Percentiles rank a stretch among this genome's conserved stretches.
These are phyloP conservation scores for Phytophthora syringae DNA, from an alignment of 352 stramenopile genomes.

Conservation along the genomic window DNA sequence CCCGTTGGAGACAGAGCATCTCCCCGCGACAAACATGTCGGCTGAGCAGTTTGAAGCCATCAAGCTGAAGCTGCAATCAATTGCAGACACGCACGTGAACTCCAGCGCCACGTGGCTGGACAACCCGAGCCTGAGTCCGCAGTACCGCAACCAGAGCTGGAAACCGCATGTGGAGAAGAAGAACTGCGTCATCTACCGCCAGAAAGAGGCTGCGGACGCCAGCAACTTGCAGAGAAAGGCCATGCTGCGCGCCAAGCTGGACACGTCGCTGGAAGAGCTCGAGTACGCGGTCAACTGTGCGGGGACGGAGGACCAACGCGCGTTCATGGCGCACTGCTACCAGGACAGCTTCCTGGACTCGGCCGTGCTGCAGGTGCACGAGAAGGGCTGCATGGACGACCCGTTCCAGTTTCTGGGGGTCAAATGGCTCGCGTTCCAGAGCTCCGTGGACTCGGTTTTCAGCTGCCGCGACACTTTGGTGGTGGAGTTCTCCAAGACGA, in stretches of 20 bases:
- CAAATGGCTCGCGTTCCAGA: conserved; percentile 81
- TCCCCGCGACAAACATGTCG: conserved; percentile 50
- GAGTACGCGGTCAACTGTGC: conserved; percentile 68
- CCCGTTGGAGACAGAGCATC: conserved; percentile 64
- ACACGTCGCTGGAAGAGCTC: conserved; percentile 75
- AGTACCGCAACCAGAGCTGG: conserved; percentile 67
- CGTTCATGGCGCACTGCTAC: conserved; percentile 68
- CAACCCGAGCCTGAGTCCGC: conserved; percentile 64
- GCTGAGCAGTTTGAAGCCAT: conserved; percentile 37
- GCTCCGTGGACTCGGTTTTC: conserved; percentile 72
- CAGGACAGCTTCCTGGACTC: conserved; percentile 78
- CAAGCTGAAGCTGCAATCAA: conserved; percentile 35
- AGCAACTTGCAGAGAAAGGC: conserved; percentile 51
- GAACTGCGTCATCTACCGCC: conserved; percentile 74
- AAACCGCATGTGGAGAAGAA: conserved; percentile 77
- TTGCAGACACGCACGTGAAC: conserved; percentile 54
- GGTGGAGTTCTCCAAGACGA: conserved; percentile 67
- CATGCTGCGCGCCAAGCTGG: conserved; percentile 68
- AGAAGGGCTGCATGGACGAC: conserved; percentile 50
- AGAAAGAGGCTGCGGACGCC: conserved; percentile 52
- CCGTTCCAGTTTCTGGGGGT: conserved; percentile 76
- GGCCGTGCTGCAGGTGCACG: conserved; percentile 71
- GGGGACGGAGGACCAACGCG: conserved; percentile 68
- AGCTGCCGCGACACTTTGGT: conserved; percentile 66
- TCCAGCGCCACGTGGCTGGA: conserved; percentile 67